Evolutionary conservation across 179 eudicot species (phyloP).

Genomic region (Corrigiola litoralis): DNA sequence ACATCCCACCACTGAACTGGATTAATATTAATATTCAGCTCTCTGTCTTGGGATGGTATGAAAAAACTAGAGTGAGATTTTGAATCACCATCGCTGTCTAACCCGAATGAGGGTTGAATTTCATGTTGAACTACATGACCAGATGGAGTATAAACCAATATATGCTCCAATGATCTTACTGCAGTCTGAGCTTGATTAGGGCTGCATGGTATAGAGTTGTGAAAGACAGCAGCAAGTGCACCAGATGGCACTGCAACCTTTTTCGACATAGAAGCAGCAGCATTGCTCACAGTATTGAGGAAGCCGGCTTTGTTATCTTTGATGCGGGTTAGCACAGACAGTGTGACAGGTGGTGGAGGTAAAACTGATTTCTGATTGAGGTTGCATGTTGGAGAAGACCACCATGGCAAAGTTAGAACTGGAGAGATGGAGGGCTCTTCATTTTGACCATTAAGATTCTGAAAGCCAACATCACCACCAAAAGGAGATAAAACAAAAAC

Average conservation of each 20-base stretch:
- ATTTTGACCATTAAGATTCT: constrained; percentile 30
- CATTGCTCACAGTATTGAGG: constrained; percentile 65
- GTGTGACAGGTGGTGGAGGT: constrained; percentile 54
- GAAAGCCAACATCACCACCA: constrained; percentile 67
- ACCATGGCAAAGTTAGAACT: constrained; percentile 56
- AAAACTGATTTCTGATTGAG: constrained; percentile 32
- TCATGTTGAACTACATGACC: constrained; percentile 74
- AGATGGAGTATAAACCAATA: constrained; percentile 62
- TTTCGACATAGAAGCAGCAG: constrained; percentile 62
- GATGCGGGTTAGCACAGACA: constrained; percentile 57
- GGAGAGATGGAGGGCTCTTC: constrained; percentile 41
- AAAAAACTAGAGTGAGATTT: constrained; percentile 31
- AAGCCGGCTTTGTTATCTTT: constrained; percentile 49
- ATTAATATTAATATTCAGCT: constrained; percentile 45
- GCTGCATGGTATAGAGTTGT: constrained; percentile 32
- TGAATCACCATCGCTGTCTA: constrained; percentile 39
- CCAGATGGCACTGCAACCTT: constrained; percentile 55
- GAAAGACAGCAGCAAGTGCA: constrained; percentile 57
- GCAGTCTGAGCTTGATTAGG: constrained; percentile 17
- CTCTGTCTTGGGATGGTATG: constrained; percentile 46
- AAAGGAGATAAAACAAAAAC: constrained; percentile 61
- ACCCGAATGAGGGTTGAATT: constrained; percentile 41
- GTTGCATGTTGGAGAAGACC: constrained; percentile 50
- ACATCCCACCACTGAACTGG: constrained; percentile 85
- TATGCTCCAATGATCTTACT: constrained; percentile 42